Base-by-base conservation (phyloP, 1,284 basidiomycete genomes). In the Cronartium ribicola region DNA sequence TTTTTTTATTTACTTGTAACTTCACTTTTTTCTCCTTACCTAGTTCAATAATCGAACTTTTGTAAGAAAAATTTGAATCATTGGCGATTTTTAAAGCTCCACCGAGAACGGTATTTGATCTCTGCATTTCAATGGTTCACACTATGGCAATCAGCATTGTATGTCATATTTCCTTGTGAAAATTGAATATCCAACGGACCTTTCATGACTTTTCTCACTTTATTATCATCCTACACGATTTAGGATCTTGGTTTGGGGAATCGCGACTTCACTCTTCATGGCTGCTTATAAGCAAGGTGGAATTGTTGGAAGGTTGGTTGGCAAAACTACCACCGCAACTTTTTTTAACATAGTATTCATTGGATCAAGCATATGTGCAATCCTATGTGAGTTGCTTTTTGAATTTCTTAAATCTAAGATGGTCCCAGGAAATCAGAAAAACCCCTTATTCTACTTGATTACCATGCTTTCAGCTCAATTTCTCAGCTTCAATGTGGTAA, bases 291-390 rank as follows among this genome's bases (percentile, higher is more conserved):
- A 17, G 11, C 6, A 20, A 55, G 51, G 17, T 13, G 51, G 51
- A n/a, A 20, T 55, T 20, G 17, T 55, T 29, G 51, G 6, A 5
- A 55, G 17, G 13, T 3, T 55, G 51, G n/a, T 29, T 7, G 6
- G n/a, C 7, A 55, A 17, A 3, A n/a, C 51, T 10, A 29, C 17
- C 7, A 20, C 29, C 6, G n/a, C 51, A n/a, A 55, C n/a, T 6
- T 29, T 55, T 10, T 55, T 55, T 17, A 55, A 55, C 51, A 55
- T 29, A n/a, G 8, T 55, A 20, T 55, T 55, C 51, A 55, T 55
- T 55, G 29, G 29, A 29, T 29, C 29, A 29, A 29, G 29, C 29
- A 29, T 29, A 29, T 29, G 29, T 29, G 29, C 29, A 29, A 29
- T 29, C 29, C 29, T 29, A 29, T 29, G 29, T 29, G 2, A 29